Conservation (phyloP, 257 asterid genomes). For the Salvia splendens region DNA sequence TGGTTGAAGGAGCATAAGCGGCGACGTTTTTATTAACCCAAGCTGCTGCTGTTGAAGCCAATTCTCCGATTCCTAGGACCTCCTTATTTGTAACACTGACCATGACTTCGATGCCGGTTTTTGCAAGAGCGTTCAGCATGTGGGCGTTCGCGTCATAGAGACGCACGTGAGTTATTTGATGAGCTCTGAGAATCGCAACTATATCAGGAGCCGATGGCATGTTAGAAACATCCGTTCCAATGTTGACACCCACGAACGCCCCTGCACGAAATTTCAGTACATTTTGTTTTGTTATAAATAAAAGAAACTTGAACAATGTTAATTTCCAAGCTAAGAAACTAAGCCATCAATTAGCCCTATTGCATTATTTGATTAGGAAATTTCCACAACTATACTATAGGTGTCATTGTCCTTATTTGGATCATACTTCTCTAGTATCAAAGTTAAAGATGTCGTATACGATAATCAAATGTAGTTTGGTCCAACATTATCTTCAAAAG, state of each 20-base stretch:
- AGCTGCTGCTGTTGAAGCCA: constrained; percentile 71
- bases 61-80: constrained; percentile 65
- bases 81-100: constrained; percentile 81
- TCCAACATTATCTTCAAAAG: neutral
- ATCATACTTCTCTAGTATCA: neutral
- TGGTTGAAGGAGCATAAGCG: constrained; percentile 64
- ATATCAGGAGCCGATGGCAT: constrained; percentile 64
- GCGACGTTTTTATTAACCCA: constrained; percentile 72
- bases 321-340: constrained; percentile 2
- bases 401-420: neutral
- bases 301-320: neutral
- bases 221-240: constrained; percentile 70
- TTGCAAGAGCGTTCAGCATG: constrained; percentile 72
- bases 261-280: constrained; percentile 40
- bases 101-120: constrained; percentile 75
- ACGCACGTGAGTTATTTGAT: constrained; percentile 73
- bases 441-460: neutral
- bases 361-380: neutral
- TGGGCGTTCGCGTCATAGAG: constrained; percentile 72
- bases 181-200: constrained; percentile 68
- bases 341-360: neutral
- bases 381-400: neutral
- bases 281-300: neutral
- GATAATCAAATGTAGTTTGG: neutral
- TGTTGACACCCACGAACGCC: constrained; percentile 71